phyloP scores from a whole-genome alignment of 805 yeast species.

The Debaryomyces prosopidis region DNA sequence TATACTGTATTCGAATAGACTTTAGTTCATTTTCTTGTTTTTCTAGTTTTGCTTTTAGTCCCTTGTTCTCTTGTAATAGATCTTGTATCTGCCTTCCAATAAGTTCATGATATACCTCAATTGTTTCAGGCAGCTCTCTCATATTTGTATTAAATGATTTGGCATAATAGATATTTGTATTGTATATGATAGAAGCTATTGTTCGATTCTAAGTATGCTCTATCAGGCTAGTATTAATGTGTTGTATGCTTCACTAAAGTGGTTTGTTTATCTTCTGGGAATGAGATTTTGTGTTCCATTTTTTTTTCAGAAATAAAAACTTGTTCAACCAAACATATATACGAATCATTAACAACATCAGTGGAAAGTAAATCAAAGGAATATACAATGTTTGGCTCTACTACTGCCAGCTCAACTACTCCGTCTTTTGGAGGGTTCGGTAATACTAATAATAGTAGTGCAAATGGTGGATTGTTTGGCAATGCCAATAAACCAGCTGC shows the following conservation, averaged over 20 bases:
- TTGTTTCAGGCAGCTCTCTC: neutral
- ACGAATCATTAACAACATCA: neutral
- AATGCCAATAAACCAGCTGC: conserved; percentile 4
- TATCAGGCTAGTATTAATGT: no score
- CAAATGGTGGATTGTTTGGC: conserved; percentile 8
- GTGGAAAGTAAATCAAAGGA: neutral
- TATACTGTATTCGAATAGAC: neutral
- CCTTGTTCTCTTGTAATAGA: neutral
- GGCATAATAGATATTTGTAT: no score
- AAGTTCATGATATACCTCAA: neutral
- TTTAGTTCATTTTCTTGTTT: neutral
- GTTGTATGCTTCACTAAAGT: no score
- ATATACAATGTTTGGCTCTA: conserved; percentile 15
- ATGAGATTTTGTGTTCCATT: neutral
- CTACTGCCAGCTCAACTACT: conserved; percentile 8
- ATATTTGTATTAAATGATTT: neutral
- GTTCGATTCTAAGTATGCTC: no score
- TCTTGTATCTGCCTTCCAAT: conserved; percentile 1
- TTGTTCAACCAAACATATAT: neutral
- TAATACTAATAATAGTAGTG: conserved; percentile 2
- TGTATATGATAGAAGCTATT: no score
- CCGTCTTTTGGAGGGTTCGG: conserved; percentile 14
- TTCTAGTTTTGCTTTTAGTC: neutral
- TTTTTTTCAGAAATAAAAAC: neutral
- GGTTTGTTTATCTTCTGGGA: neutral